Percentiles rank a stretch among this genome's conserved stretches.
phyloP scores from a whole-genome alignment of 75 land plant genomes.

The Selaginella moellendorffii region DNA sequence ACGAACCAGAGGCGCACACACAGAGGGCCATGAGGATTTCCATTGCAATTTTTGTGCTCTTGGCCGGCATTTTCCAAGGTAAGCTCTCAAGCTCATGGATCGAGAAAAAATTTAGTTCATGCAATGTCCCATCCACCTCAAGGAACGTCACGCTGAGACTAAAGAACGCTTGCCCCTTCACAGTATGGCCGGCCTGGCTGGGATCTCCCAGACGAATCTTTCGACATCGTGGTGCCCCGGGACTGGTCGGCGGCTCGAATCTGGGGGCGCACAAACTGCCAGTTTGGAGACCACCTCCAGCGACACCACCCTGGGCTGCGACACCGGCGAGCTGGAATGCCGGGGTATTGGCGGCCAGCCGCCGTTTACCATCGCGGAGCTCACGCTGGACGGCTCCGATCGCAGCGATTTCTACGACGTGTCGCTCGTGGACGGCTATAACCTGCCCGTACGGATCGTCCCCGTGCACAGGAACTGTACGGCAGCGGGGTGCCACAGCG shows the following conservation, averaged over 20 bases:
- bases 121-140: too few species aligned
- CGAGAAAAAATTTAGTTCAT: too few species aligned
- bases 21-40: too few species aligned
- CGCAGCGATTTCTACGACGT: background rate
- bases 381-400: background rate
- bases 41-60: too few species aligned
- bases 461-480: background rate
- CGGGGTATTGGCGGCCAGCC: background rate
- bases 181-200: background rate
- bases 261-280: too few species aligned
- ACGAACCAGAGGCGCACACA: too few species aligned
- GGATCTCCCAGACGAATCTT: background rate
- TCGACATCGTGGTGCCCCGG: background rate
- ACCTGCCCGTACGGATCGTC: background rate
- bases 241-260: background rate
- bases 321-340: background rate
- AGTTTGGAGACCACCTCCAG: background rate
- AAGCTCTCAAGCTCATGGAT: too few species aligned
- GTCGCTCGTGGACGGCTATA: background rate
- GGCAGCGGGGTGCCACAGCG: background rate
- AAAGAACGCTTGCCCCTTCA: background rate
- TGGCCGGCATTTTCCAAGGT: too few species aligned
- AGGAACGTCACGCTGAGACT: too few species aligned
- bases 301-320: background rate
- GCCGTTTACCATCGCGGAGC: background rate